Evolutionary conservation across 2,329 filamentous ascomycete species (phyloP).

Genomic region (Fusarium clavum): DNA sequence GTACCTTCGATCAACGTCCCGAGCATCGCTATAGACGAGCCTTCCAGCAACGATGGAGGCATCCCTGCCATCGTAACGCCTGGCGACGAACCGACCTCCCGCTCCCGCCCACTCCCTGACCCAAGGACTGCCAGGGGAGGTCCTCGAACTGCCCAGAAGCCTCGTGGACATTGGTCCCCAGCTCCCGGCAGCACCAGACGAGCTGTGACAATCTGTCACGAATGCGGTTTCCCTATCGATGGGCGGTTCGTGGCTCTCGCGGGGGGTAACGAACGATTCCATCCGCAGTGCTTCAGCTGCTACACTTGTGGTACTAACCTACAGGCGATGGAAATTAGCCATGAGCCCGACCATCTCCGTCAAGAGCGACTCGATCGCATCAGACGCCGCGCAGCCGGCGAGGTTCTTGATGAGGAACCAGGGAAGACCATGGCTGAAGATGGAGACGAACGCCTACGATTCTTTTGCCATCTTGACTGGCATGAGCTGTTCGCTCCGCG

Average conservation of each 20-base stretch:
- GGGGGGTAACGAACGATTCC: constrained; percentile 80
- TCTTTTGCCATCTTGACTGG: constrained; percentile 99
- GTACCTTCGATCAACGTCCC: constrained; percentile 60
- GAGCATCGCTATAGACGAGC: constrained; percentile 58
- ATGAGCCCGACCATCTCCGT: constrained; percentile 82
- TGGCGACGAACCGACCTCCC: constrained; percentile 50
- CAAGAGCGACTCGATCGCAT: constrained; percentile 80
- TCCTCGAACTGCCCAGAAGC: constrained; percentile 54
- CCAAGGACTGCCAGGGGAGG: constrained; percentile 53
- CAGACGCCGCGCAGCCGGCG: constrained; percentile 67
- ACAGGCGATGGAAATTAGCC: constrained; percentile 96
- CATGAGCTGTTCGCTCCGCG: constrained; percentile 93
- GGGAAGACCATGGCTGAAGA: constrained; percentile 76
- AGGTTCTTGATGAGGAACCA: constrained; percentile 70
- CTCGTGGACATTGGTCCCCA: constrained; percentile 70
- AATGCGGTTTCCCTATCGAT: constrained; percentile 86
- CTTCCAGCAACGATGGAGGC: constrained; percentile 45
- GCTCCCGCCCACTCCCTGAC: constrained; percentile 56
- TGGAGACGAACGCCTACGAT: constrained; percentile 78
- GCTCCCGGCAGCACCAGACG: constrained; percentile 60
- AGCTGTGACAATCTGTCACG: constrained; percentile 80
- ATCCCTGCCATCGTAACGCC: constrained; percentile 62
- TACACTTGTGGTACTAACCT: constrained; percentile 87
- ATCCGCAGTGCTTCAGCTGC: constrained; percentile 93
- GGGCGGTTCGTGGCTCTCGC: constrained; percentile 89